Conservation (phyloP, 2,329 filamentous ascomycete species). For the Colletotrichum sp. region DNA sequence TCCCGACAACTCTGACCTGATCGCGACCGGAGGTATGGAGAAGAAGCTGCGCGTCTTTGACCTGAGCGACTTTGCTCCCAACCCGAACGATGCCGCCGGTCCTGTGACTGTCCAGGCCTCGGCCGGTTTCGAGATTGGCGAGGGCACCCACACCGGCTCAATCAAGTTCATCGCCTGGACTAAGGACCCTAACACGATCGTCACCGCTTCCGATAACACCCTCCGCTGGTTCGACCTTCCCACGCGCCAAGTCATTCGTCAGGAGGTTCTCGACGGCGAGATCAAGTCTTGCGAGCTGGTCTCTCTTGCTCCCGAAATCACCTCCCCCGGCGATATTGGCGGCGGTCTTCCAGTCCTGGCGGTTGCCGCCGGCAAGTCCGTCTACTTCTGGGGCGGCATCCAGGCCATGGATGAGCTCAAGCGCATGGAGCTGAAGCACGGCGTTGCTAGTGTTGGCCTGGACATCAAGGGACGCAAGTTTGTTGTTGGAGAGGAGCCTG, state of each 20-base stretch:
- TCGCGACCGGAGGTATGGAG: constrained; percentile 94
- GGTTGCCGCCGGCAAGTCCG: constrained; percentile 91
- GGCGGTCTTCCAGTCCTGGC: constrained; percentile 77
- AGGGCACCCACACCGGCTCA: constrained; percentile 80
- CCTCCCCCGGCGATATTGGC: constrained; percentile 66
- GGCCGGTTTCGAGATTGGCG: constrained; percentile 83
- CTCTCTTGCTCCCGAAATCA: constrained; percentile 62
- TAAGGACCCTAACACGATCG: constrained; percentile 82
- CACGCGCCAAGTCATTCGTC: constrained; percentile 74
- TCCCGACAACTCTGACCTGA: constrained; percentile 77
- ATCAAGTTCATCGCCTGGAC: constrained; percentile 99
- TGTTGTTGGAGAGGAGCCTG: constrained; percentile 87
- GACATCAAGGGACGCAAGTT: constrained; percentile 82
- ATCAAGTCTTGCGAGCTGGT: constrained; percentile 94
- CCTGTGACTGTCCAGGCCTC: constrained; percentile 61
- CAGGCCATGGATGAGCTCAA: constrained; percentile 77
- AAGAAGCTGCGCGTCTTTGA: constrained; percentile 97
- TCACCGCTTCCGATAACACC: constrained; percentile 91
- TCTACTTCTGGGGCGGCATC: constrained; percentile 87
- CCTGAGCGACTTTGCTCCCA: constrained; percentile 63
- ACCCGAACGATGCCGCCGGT: constrained; percentile 33
- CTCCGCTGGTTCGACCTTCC: constrained; percentile 95
- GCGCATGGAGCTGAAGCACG: constrained; percentile 78
- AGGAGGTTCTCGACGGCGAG: constrained; percentile 79
- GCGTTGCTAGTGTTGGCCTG: constrained; percentile 88